Evolutionary conservation across 2,329 filamentous ascomycete species (phyloP).

Genomic region (Penicillium psychrosexuale): DNA sequence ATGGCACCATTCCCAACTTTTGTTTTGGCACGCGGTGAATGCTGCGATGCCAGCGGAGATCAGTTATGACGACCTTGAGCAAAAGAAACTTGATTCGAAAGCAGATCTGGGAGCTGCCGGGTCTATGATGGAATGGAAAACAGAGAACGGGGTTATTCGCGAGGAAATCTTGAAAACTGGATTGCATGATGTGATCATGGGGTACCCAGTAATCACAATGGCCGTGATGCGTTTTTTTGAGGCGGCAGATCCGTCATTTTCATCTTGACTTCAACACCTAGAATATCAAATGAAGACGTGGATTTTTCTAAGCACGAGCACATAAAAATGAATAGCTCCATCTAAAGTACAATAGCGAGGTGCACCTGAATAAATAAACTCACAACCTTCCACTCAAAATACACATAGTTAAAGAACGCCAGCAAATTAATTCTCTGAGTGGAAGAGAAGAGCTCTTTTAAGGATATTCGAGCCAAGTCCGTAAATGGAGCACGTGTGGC

Average conservation of each 20-base stretch:
- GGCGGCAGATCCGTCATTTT: conserved; percentile 12
- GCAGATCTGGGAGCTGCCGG: conserved; percentile 49
- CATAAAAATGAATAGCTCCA: not conserved
- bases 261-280: not conserved
- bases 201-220: conserved; percentile 53
- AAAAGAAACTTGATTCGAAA: conserved; percentile 42
- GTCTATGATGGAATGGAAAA: conserved; percentile 49
- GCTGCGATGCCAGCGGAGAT: conserved; percentile 42
- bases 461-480: not conserved
- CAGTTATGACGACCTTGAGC: conserved; percentile 47
- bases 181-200: conserved; percentile 58
- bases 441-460: not conserved
- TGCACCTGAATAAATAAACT: not conserved
- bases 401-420: fast-evolving
- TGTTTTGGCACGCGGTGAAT: conserved; percentile 53
- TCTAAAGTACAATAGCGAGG: not conserved
- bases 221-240: conserved; percentile 52
- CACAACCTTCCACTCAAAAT: too few relatives aligned
- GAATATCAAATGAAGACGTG: not conserved
- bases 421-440: too few relatives aligned
- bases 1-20: conserved; percentile 18
- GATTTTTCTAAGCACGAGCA: too few relatives aligned
- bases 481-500: not conserved
- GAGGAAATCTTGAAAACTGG: conserved; percentile 57
- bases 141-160: conserved; percentile 49